Evolutionary conservation across 2,329 filamentous ascomycete species (phyloP), one percentile per base, ranked within the genome.

Genomic region (Clonostachys sp.): DNA sequence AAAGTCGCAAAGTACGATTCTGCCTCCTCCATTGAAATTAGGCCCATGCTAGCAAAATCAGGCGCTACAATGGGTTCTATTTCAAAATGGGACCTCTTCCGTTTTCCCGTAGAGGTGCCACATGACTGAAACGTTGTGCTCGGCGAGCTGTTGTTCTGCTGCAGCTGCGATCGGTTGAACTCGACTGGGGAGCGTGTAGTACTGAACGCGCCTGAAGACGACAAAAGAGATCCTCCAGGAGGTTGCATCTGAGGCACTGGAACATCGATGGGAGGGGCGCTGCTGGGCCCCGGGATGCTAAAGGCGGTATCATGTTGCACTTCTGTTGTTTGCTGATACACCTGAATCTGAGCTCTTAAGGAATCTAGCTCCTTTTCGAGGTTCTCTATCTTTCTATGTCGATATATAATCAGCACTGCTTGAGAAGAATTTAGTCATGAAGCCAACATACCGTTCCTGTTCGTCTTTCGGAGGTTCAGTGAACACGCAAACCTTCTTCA

Each of bases 401-500:
- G 13, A 45, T 3, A 14, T 35, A 17, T 39, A 7, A n/a, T 18
- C 12, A 39, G 14, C 36, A n/a, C 9, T 39, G 12, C 3, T n/a
- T n/a, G 10, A n/a, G 36, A 39, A n/a, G 6, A 12, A 4, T 3
- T n/a, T 3, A 12, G 36, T 39, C 4, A 18, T n/a, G 3, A 18
- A 12, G 36, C 12, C 2, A 41, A 30, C 42, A 10, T 47, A 57
- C 55, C 54, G 33, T 33, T 56, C 48, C 34, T 55, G 50, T 2
- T 51, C 50, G 10, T 59, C 55, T 14, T 53, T 58, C 5, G 57
- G 56, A 13, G 44, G 50, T 35, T 60, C 53, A 5, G 48, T 50
- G 45, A 56, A 61, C 9, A 47, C 45, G 41, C 59, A 61, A 9
- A 24, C 38, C 47, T 56, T 61, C 7, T 41, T 52, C n/a, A 56